phyloP scores from a whole-genome alignment of 2,329 filamentous ascomycete species.

The Alternaria consortialis region DNA sequence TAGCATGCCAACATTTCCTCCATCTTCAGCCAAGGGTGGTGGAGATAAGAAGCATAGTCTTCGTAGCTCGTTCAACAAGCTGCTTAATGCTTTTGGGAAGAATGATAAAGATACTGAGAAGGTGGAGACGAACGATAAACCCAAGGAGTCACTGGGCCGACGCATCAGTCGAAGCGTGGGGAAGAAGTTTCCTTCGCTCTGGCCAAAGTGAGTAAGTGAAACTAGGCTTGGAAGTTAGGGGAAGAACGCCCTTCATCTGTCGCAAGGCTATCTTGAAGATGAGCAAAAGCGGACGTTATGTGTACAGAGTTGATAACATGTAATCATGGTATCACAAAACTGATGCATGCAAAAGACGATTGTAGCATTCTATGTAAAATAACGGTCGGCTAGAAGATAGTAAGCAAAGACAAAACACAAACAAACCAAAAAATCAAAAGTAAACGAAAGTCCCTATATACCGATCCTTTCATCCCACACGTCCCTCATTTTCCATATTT shows the following conservation, averaged over 20 bases:
- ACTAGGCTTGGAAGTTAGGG: too few relatives aligned
- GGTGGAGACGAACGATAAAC: not conserved
- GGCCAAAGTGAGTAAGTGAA: not conserved
- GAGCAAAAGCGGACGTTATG: rapidly evolving
- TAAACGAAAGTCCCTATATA: not conserved
- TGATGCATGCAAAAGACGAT: too few relatives aligned
- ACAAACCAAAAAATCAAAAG: not conserved
- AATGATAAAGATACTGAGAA: not conserved
- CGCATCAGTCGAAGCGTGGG: not conserved
- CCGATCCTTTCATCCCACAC: not conserved
- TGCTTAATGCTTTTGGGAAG: not conserved
- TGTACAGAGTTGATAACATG: too few relatives aligned
- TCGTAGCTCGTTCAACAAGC: not conserved
- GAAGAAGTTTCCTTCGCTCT: not conserved
- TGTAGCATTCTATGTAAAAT: not conserved
- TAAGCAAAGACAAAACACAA: not conserved
- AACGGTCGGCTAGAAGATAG: not conserved
- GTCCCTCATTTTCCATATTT: not conserved
- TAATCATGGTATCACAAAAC: too few relatives aligned
- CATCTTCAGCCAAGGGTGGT: rapidly evolving
- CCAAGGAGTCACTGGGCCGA: not conserved
- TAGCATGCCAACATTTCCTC: not conserved
- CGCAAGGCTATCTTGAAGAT: too few relatives aligned
- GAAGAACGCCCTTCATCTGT: too few relatives aligned
- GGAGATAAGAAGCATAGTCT: not conserved